Conservation (phyloP, 352 stramenopile species). For the Phytophthora lateralis region DNA sequence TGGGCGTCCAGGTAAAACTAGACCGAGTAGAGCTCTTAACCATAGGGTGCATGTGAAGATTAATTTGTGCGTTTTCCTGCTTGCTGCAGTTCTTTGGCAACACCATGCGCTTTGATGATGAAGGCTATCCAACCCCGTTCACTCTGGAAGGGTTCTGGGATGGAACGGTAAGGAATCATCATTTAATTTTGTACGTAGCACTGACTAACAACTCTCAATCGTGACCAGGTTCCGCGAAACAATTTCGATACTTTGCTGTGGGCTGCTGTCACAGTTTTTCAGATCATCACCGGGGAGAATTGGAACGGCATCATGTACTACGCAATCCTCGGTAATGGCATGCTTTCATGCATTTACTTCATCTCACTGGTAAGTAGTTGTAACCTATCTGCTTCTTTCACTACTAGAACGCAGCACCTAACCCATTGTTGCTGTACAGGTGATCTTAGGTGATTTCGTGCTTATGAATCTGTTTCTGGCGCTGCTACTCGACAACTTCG, state of each 20-base stretch:
- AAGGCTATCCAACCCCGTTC: constrained; percentile 62
- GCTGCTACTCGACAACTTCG: constrained; percentile 92
- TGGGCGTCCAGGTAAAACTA: constrained; percentile 84
- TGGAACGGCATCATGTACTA: constrained; percentile 96
- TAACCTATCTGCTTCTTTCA: neutral
- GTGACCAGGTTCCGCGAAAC: constrained; percentile 56
- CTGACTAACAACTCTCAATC: neutral
- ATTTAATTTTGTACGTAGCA: neutral
- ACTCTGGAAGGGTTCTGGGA: constrained; percentile 65
- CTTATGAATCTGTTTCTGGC: constrained; percentile 96
- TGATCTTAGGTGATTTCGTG: constrained; percentile 92
- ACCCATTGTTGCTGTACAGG: constrained; percentile 25
- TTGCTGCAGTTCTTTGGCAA: constrained; percentile 92
- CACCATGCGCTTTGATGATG: constrained; percentile 91
- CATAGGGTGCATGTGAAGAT: neutral
- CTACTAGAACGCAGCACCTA: neutral
- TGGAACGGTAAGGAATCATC: constrained; percentile 42
- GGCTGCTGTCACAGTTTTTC: constrained; percentile 88
- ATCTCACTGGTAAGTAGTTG: constrained; percentile 65
- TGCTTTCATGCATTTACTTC: constrained; percentile 81
- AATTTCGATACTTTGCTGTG: constrained; percentile 92
- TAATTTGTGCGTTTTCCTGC: constrained; percentile 4
- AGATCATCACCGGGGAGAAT: constrained; percentile 95
- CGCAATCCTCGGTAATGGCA: constrained; percentile 80
- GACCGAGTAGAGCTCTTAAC: neutral